Conservation (phyloP, 345 rosid species). For the Euclidium syriacum region DNA sequence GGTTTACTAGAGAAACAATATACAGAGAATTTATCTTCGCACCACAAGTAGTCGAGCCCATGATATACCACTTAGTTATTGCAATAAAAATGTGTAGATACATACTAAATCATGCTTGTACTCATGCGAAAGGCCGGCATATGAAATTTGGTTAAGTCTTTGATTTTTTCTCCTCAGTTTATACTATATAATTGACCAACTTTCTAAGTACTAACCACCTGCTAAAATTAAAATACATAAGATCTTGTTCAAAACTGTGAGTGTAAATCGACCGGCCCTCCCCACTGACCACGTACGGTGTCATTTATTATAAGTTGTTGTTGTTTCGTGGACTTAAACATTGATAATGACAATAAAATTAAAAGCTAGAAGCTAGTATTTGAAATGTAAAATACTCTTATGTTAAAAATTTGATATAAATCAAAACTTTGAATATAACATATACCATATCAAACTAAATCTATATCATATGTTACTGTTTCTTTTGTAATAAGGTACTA, state of each 20-base stretch:
- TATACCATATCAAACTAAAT: too few relatives aligned
- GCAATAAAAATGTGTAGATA: too few relatives aligned
- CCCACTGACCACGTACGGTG: background rate
- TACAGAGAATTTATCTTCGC: too few relatives aligned
- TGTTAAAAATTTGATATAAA: too few relatives aligned
- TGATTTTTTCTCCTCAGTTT: background rate
- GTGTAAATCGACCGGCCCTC: background rate
- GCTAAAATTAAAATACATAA: background rate
- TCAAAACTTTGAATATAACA: background rate
- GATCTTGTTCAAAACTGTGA: background rate
- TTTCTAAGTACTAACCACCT: background rate
- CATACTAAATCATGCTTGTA: background rate
- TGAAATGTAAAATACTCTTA: too few relatives aligned
- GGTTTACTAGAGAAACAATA: too few relatives aligned
- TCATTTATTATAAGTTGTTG: constrained; percentile 8
- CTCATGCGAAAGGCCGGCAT: background rate
- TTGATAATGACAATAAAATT: constrained; percentile 1
- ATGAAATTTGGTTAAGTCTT: background rate
- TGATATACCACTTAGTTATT: too few relatives aligned
- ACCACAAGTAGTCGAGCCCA: too few relatives aligned
- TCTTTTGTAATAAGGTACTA: too few relatives aligned
- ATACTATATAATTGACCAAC: background rate
- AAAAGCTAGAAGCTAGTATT: too few relatives aligned
- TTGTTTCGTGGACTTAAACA: constrained; percentile 16
- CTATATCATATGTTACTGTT: too few relatives aligned